Conservation (phyloP, 2,329 filamentous ascomycete species). For the Epichloe festucae region DNA sequence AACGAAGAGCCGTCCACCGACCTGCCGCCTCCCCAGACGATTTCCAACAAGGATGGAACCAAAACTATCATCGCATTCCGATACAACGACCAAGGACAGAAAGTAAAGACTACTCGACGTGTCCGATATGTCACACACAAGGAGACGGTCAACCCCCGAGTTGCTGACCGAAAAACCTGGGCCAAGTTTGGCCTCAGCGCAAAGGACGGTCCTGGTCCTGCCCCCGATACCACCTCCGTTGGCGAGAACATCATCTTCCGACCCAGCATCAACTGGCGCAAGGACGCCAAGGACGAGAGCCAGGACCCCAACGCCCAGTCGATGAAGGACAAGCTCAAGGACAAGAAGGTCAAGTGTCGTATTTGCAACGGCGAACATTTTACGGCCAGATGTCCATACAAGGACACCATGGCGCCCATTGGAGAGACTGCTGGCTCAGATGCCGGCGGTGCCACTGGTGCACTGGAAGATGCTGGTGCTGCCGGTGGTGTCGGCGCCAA, state of each 20-base stretch:
- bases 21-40: constrained; percentile 77
- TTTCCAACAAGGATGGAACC: constrained; percentile 95
- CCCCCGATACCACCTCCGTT: constrained; percentile 78
- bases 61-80: constrained; percentile 88
- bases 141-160: constrained; percentile 93
- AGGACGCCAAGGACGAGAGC: constrained; percentile 71
- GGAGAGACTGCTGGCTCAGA: constrained; percentile 45
- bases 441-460: constrained; percentile 33
- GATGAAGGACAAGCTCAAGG: constrained; percentile 77
- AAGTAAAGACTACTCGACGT: constrained; percentile 92
- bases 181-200: constrained; percentile 83
- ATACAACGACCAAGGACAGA: constrained; percentile 86
- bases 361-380: constrained; percentile 99
- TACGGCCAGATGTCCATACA: constrained; percentile 97
- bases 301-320: constrained; percentile 59
- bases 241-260: constrained; percentile 98
- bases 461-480: constrained; percentile 32
- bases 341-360: constrained; percentile 99
- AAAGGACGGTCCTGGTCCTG: constrained; percentile 71
- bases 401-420: constrained; percentile 94
- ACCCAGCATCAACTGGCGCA: constrained; percentile 86
- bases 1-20: constrained; percentile 57
- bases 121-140: constrained; percentile 87
- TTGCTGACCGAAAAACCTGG: constrained; percentile 90
- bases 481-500: constrained; percentile 46